These are phyloP conservation scores for Ophiostoma populinum DNA, from an alignment of 2,329 filamentous ascomycete genomes.

Conservation along the genomic window DNA sequence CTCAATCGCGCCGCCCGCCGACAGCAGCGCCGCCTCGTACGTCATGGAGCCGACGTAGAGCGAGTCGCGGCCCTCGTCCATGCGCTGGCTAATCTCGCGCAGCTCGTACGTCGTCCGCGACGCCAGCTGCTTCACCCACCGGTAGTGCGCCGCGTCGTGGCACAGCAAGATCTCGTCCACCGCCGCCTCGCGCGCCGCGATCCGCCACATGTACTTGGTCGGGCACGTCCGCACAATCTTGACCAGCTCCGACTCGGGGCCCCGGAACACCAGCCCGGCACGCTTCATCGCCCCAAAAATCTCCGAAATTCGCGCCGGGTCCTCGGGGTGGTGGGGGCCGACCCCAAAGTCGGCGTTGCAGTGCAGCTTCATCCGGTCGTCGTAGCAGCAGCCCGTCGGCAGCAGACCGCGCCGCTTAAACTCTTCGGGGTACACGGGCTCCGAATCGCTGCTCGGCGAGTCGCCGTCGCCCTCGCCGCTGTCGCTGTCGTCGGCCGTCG, in stretches of 20 bases:
- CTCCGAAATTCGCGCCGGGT: conserved; percentile 77
- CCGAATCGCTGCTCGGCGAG: conserved; percentile 10
- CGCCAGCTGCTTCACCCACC: conserved; percentile 51
- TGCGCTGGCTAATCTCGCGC: conserved; percentile 42
- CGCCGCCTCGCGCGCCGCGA: conserved; percentile 61
- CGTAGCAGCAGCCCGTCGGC: conserved; percentile 70
- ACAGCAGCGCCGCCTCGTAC: conserved; percentile 63
- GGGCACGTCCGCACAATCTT: conserved; percentile 34
- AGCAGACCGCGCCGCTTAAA: conserved; percentile 31
- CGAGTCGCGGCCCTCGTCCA: conserved; percentile 52
- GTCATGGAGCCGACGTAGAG: conserved; percentile 74
- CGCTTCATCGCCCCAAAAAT: conserved; percentile 83
- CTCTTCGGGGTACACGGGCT: conserved; percentile 16
- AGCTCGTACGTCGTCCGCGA: conserved; percentile 44
- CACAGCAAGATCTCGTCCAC: conserved; percentile 64
- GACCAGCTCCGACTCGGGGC: conserved; percentile 35
- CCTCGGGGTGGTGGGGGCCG: conserved; percentile 78
- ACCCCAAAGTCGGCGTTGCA: conserved; percentile 63
- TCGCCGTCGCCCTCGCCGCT: conserved; percentile 13
- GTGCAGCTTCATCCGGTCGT: conserved; percentile 90
- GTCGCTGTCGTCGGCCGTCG: conserved; percentile 22
- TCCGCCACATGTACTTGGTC: conserved; percentile 54
- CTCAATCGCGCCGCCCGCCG: conserved; percentile 86
- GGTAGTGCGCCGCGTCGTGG: conserved; percentile 60
- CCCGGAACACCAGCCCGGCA: conserved; percentile 56